A percentile compares a stretch with the other conserved stretches of the same genome.
Conservation (phyloP, 768 basidiomycete species). For the Rhizopogon salebrosus region DNA sequence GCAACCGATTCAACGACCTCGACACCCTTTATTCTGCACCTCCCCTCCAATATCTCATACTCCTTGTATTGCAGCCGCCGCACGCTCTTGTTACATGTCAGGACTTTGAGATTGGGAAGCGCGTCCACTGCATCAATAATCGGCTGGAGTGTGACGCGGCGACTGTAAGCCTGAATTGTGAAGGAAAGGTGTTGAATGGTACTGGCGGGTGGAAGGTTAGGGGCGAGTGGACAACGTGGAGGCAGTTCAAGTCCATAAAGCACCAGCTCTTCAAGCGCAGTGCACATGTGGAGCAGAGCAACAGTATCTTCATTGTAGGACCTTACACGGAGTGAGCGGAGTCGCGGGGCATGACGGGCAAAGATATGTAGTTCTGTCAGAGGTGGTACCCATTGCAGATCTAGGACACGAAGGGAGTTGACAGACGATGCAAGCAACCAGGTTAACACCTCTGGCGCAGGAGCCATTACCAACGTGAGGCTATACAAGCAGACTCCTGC, state of each 20-base stretch:
- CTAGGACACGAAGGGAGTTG: constrained; percentile 32
- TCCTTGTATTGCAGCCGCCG: constrained; percentile 7
- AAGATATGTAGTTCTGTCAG: constrained; percentile 19
- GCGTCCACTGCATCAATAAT: constrained; percentile 27
- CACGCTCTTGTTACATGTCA: constrained; percentile 30
- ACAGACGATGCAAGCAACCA: constrained; percentile 38
- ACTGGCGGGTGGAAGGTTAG: constrained; percentile 29
- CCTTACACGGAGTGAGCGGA: constrained; percentile 39
- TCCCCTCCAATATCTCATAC: constrained; percentile 19
- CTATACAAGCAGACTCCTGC: constrained; percentile 32
- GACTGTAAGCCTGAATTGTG: constrained; percentile 22
- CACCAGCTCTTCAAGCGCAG: constrained; percentile 34
- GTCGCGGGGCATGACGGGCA: constrained; percentile 21
- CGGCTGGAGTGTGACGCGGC: constrained; percentile 18
- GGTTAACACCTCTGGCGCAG: constrained; percentile 21
- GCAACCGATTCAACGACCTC: constrained; percentile 22
- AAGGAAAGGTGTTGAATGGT: constrained; percentile 39
- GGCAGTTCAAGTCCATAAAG: constrained; percentile 28
- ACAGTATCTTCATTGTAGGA: constrained; percentile 28
- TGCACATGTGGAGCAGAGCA: constrained; percentile 31
- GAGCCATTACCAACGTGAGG: constrained; percentile 32
- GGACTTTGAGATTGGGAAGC: constrained; percentile 29
- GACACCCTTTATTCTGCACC: constrained; percentile 26
- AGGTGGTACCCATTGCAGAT: constrained; percentile 31
- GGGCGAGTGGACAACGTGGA: constrained; percentile 25